Conservation (phyloP, 257 asterid species). For the Nicotiana knightiana region DNA sequence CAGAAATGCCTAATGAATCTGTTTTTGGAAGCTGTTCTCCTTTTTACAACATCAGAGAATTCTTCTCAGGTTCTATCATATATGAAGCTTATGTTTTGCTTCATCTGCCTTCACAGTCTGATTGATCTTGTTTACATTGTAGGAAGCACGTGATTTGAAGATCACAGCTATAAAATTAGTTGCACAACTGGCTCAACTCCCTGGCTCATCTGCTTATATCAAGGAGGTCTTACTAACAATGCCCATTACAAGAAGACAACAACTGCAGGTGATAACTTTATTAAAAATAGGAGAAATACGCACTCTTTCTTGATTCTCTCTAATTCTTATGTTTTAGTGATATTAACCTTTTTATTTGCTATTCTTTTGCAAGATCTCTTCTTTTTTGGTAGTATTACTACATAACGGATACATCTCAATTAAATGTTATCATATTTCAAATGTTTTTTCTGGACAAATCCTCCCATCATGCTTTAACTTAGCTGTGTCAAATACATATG, state of each 20-base stretch:
- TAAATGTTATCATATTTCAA: background rate
- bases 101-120: constrained; percentile 6
- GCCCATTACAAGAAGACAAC: constrained; percentile 73
- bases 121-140: constrained; percentile 16
- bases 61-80: constrained; percentile 55
- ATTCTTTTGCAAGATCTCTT: background rate
- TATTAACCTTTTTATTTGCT: background rate
- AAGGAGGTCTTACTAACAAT: constrained; percentile 72
- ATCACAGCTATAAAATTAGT: constrained; percentile 58
- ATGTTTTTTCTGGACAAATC: background rate
- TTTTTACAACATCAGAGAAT: constrained; percentile 50
- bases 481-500: background rate
- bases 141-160: constrained; percentile 66
- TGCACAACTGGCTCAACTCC: constrained; percentile 91
- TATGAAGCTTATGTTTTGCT: constrained; percentile 7
- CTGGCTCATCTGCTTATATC: constrained; percentile 58
- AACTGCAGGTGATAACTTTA: constrained; percentile 66
- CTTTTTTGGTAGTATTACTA: background rate
- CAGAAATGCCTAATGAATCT: constrained; percentile 65
- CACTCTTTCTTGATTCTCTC: background rate
- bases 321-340: background rate
- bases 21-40: constrained; percentile 71
- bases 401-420: background rate
- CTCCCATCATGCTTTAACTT: background rate
- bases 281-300: background rate